Conservation (phyloP, 1,139 yeast genomes). For the Yarrowia galli region DNA sequence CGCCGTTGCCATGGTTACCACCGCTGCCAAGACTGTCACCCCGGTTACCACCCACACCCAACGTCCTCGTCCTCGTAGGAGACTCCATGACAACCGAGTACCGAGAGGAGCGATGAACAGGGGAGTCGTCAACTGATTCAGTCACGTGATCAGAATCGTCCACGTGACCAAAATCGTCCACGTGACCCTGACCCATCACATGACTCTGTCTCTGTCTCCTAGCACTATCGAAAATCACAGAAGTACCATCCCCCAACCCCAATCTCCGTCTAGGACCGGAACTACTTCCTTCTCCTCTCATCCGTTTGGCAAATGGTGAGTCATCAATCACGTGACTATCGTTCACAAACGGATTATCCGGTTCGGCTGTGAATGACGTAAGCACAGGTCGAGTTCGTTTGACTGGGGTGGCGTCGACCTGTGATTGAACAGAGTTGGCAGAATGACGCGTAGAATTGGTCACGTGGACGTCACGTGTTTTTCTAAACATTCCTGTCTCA, state of each 20-base stretch:
- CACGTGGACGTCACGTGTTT: slow-evolving; percentile 24
- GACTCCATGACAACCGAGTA: neutral
- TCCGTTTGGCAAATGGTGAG: slow-evolving; percentile 23
- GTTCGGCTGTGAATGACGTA: slow-evolving; percentile 12
- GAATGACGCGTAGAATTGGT: neutral
- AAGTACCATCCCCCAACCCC: neutral
- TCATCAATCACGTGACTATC: slow-evolving; percentile 13
- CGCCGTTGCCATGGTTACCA: neutral
- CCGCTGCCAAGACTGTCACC: no score
- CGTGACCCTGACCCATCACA: no score
- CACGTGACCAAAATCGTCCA: no score
- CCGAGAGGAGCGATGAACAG: neutral
- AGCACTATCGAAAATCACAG: slow-evolving; percentile 6
- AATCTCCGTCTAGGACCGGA: neutral
- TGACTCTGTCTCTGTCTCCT: no score
- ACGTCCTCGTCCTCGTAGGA: neutral
- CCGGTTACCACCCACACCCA: neutral
- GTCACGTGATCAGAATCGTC: no score
- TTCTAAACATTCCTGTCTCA: slow-evolving; percentile 14
- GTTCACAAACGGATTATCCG: slow-evolving; percentile 16
- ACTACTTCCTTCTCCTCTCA: slow-evolving; percentile 15
- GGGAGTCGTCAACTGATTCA: neutral
- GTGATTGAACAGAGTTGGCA: neutral
- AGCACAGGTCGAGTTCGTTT: slow-evolving; percentile 17
- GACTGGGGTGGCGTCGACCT: slow-evolving; percentile 14